These are phyloP conservation scores for Aulographum hederae DNA, from an alignment of 2,329 filamentous ascomycete species.

Conservation along the genomic window DNA sequence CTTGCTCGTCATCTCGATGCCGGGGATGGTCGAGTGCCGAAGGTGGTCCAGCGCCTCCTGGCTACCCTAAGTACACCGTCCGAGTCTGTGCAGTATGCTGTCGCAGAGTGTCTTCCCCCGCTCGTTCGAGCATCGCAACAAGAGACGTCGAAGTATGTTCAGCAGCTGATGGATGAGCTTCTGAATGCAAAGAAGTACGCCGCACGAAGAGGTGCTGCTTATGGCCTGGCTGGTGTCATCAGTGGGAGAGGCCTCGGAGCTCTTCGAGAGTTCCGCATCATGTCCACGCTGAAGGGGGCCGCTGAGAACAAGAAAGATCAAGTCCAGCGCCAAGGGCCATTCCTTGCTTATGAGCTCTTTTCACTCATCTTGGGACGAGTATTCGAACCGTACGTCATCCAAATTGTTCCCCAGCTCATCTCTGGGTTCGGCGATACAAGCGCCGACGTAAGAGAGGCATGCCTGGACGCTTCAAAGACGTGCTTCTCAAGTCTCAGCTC, in stretches of 20 bases:
- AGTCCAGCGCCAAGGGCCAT: slow-evolving; percentile 72
- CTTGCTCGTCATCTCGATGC: slow-evolving; percentile 69
- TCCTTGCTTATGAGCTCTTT: slow-evolving; percentile 80
- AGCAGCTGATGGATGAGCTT: slow-evolving; percentile 65
- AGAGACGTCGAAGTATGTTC: slow-evolving; percentile 62
- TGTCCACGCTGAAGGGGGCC: slow-evolving; percentile 62
- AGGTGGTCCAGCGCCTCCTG: slow-evolving; percentile 72
- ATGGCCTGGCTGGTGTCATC: slow-evolving; percentile 81
- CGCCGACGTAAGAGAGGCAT: slow-evolving; percentile 79
- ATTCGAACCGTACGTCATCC: slow-evolving; percentile 93
- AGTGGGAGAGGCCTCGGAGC: slow-evolving; percentile 71
- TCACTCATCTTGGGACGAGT: slow-evolving; percentile 70
- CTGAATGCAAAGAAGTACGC: slow-evolving; percentile 81
- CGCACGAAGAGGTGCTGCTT: slow-evolving; percentile 80
- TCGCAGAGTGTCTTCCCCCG: slow-evolving; percentile 83
- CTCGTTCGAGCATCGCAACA: slow-evolving; percentile 67
- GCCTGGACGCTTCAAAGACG: slow-evolving; percentile 80
- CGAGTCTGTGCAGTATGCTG: slow-evolving; percentile 90
- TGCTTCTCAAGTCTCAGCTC: slow-evolving; percentile 89
- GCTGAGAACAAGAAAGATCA: slow-evolving; percentile 91
- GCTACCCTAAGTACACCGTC: slow-evolving; percentile 84
- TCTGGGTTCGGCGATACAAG: slow-evolving; percentile 77
- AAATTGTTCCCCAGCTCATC: slow-evolving; percentile 81
- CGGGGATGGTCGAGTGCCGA: slow-evolving; percentile 74
- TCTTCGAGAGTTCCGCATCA: slow-evolving; percentile 68